Base-by-base conservation (phyloP, 2,329 filamentous ascomycete species). In the Phaeosphaeria sp. region DNA sequence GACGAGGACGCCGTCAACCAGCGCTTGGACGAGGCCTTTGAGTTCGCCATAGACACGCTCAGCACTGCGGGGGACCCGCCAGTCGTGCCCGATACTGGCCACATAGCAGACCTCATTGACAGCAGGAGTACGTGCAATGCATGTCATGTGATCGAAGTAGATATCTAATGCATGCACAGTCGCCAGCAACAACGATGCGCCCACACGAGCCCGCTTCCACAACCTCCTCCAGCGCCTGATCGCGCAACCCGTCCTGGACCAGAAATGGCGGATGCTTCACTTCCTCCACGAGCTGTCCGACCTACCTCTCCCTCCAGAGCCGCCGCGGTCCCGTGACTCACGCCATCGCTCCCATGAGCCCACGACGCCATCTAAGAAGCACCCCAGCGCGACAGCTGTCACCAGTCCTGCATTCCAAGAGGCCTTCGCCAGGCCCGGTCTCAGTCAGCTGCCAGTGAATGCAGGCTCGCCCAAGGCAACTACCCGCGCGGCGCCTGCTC, bases 251-350 rank as follows among this genome's bases (percentile, higher is more conserved):
- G 93, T 98, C 6, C 84, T 99, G 45, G 91, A 91, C 70, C 91
- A 97, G 77, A 99, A 99, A 84, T 98, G 93, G 93, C 92, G 91
- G 2, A 97, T 99, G 64, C 83, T 99, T 20, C 96, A 96, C 75
- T 87, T 99, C 43, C 86, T 99, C 43, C 91, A 95, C 75, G 89
- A 92, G 68, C 85, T 97, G 48, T 88, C 91, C 60, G 91, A 93
- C 71, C 87, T 73, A 8, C 61, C 68, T 5, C 53, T 72, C 8
- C 60, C 68, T 0, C 51, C 57, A 1, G 66, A 68, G 7, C 56
- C 49, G n/a, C 44, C 46, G 2, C 50, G 52, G 1, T 47, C 59
- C 1, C 63, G 57, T 8, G 61, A 69, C 9, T 45, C 52, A 18
- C 69, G 57, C 22, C 58, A 54, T 36, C 65, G 64, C 1, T 55